phyloP scores from a whole-genome alignment of 1,139 yeast genomes.

The Sugiyamaella castrensis region DNA sequence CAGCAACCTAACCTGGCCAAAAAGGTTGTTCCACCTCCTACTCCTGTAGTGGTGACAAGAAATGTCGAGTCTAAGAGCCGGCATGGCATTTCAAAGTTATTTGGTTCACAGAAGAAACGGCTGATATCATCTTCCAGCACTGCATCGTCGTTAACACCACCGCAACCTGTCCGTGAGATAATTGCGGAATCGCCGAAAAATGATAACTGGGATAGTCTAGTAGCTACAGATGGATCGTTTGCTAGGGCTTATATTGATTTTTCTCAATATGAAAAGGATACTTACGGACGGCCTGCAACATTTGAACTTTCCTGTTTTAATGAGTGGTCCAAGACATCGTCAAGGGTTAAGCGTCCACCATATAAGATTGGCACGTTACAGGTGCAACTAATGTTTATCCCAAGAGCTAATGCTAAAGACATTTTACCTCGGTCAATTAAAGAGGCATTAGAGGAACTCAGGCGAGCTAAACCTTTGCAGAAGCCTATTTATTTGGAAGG shows the following conservation, averaged over 20 bases:
- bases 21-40: conserved; percentile 26
- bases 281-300: conserved; percentile 52
- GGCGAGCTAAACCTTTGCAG: conserved; percentile 22
- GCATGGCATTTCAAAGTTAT: conserved; percentile 20
- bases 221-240: conserved; percentile 86
- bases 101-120: conserved; percentile 22
- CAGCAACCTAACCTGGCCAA: conserved; percentile 41
- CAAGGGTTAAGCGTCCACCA: conserved; percentile 46
- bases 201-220: conserved; percentile 30
- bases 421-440: conserved; percentile 52
- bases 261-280: conserved; percentile 53
- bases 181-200: conserved; percentile 6
- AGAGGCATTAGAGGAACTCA: conserved; percentile 44
- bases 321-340: conserved; percentile 64
- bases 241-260: conserved; percentile 71
- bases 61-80: conserved; percentile 12
- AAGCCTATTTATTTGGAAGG: conserved; percentile 46
- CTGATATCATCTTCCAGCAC: not conserved
- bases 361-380: conserved; percentile 62
- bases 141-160: conserved; percentile 5
- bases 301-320: conserved; percentile 65
- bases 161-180: conserved; percentile 11
- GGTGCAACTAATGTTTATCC: conserved; percentile 68
- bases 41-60: conserved; percentile 10
- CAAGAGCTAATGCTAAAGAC: conserved; percentile 48